Conservation (phyloP, 1,284 basidiomycete genomes). For the Fistulina hepatica region DNA sequence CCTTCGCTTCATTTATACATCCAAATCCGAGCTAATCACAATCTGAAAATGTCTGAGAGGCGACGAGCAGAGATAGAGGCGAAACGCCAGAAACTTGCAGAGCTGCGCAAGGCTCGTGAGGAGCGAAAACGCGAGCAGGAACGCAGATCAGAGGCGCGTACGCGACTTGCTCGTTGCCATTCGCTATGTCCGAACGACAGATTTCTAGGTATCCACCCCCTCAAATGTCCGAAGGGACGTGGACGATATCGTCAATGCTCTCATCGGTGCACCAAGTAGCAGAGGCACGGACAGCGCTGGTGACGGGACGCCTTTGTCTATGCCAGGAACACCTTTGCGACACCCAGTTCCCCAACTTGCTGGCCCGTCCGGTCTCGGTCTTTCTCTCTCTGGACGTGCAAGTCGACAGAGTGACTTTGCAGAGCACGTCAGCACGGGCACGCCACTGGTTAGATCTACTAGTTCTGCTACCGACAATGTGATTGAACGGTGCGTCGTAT, state of each 20-base stretch:
- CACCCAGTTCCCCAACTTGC: slow-evolving; percentile 31
- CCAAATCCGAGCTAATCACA: no score
- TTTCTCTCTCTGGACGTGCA: slow-evolving; percentile 43
- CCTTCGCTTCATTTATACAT: no score
- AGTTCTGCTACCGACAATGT: slow-evolving; percentile 46
- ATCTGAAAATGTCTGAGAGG: slow-evolving; percentile 31
- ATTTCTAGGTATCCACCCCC: slow-evolving; percentile 24
- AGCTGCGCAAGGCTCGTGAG: slow-evolving; percentile 63
- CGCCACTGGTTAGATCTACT: slow-evolving; percentile 24
- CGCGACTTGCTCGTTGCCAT: slow-evolving; percentile 19
- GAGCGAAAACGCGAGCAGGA: slow-evolving; percentile 53
- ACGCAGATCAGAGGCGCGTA: slow-evolving; percentile 41
- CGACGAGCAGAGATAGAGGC: slow-evolving; percentile 82
- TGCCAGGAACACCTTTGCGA: slow-evolving; percentile 60
- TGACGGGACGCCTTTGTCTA: slow-evolving; percentile 51
- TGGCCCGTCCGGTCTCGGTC: slow-evolving; percentile 29
- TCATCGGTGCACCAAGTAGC: slow-evolving; percentile 29
- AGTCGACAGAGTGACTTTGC: slow-evolving; percentile 60
- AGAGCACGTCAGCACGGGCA: slow-evolving; percentile 36
- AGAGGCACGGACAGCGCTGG: slow-evolving; percentile 35
- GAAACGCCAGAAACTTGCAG: slow-evolving; percentile 82
- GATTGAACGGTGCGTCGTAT: slow-evolving; percentile 41
- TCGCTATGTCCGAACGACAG: slow-evolving; percentile 12
- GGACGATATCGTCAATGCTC: slow-evolving; percentile 54
- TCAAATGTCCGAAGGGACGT: slow-evolving; percentile 48